A percentile compares a stretch with the other conserved stretches of the same genome.
Evolutionary conservation across 2,329 filamentous ascomycete species (phyloP).

Genomic region (Cadophora sp.): DNA sequence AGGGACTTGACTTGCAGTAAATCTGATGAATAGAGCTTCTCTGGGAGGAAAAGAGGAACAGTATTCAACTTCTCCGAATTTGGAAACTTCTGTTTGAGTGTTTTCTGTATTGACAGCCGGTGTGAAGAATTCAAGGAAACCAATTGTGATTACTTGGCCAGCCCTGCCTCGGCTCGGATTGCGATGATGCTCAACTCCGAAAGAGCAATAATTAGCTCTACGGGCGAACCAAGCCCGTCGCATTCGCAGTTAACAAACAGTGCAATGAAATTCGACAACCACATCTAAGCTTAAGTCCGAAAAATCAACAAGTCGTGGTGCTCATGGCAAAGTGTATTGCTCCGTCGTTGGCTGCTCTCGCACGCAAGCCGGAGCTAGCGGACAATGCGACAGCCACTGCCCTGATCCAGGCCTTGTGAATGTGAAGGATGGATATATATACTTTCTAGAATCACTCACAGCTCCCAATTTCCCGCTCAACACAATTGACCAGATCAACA

Average conservation of each 20-base stretch:
- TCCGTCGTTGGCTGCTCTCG: not conserved
- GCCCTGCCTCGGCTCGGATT: not conserved
- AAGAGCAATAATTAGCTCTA: not conserved
- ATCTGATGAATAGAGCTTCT: not conserved
- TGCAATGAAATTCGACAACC: not conserved
- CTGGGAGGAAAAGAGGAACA: not conserved
- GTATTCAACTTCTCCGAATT: not conserved
- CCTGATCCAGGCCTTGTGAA: slow-evolving; percentile 3
- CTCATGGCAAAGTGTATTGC: not conserved
- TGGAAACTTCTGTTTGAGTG: not conserved
- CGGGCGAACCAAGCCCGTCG: not conserved
- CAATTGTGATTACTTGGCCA: not conserved
- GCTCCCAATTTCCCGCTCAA: not conserved
- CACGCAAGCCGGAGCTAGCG: not conserved
- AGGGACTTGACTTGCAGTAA: not conserved
- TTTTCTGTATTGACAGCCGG: not conserved
- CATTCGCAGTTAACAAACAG: not conserved
- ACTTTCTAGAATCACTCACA: not conserved
- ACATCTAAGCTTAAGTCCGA: not conserved
- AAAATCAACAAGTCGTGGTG: not conserved
- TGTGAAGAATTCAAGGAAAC: too few species aligned
- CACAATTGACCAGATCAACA: not conserved
- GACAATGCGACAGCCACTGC: not conserved
- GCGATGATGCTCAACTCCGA: not conserved
- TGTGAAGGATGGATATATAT: not conserved